Evolutionary conservation across 2,329 filamentous ascomycete genomes (phyloP).

Genomic region (Elsinoe ampelina): DNA sequence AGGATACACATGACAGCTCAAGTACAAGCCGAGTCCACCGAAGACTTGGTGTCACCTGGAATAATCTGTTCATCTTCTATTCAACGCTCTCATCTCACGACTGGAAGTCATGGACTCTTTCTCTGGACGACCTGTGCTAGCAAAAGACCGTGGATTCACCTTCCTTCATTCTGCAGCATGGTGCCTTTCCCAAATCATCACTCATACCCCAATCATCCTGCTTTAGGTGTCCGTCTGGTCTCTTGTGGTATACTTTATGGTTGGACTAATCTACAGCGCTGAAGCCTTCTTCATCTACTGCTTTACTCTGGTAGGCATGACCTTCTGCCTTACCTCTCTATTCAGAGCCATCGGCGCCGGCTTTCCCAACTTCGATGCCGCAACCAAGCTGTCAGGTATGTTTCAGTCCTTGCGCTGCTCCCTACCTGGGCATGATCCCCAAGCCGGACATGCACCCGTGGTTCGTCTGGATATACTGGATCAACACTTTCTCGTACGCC

Average conservation of each 20-base stretch:
- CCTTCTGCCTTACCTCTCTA: conserved; percentile 37
- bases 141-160: conserved; percentile 36
- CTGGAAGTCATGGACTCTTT: conserved; percentile 53
- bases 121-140: conserved; percentile 36
- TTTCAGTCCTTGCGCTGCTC: conserved; percentile 23
- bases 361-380: conserved; percentile 24
- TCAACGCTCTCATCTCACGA: conserved; percentile 54
- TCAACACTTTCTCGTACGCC: conserved; percentile 38
- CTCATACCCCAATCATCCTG: conserved; percentile 45
- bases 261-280: conserved; percentile 34
- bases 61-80: conserved; percentile 55
- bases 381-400: conserved; percentile 25
- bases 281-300: conserved; percentile 54
- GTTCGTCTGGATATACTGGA: conserved; percentile 44
- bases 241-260: conserved; percentile 17
- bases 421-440: conserved; percentile 32
- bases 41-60: conserved; percentile 54
- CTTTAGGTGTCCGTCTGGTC: conserved; percentile 37
- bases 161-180: conserved; percentile 34
- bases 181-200: conserved; percentile 42
- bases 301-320: conserved; percentile 38
- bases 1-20: too few species aligned
- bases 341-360: conserved; percentile 35
- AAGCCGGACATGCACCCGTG: conserved; percentile 42
- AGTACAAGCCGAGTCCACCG: too few species aligned